Evolutionary conservation across 2,329 filamentous ascomycete genomes (phyloP), one percentile per base, ranked within the genome.

Genomic region (Phaeoacremonium minimum): DNA sequence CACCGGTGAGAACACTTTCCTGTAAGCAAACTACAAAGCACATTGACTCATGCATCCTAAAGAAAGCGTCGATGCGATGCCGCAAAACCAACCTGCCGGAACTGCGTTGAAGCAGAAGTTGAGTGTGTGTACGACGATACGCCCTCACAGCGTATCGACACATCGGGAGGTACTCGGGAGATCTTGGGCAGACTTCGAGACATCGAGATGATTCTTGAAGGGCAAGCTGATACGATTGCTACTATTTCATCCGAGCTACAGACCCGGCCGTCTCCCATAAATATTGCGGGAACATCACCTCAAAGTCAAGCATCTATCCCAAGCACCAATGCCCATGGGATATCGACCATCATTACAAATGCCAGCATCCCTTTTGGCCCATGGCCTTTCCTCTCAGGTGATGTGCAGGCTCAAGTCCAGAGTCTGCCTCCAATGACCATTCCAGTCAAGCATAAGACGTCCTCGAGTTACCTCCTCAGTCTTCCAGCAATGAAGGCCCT

Each of bases 1-100:
- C 49, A 48, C 28, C 43, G 51, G 53, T 54, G 14, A 38, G 46
- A 16, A 7, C 15, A 14, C 14, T 4, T 30, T 26, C 17, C 20
- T 13, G 6, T 14, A 6, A 28, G n/a, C n/a, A n/a, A n/a, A n/a
- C n/a, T n/a, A n/a, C n/a, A n/a, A n/a, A n/a, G n/a, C n/a, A n/a
- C n/a, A n/a, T n/a, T 32, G 37, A 28, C 22, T 26, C 30, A 28
- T 38, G 8, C 15, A 15, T 13, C 13, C 12, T 38, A 16, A 32
- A 56, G 51, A 17, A 55, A 56, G 38, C 52, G 53, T 4, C 44
- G 53, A 17, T 55, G 53, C 33, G 52, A 56, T 40, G 53, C 49
- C 5, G 40, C 28, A 5, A 49, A 47, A 20, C 50, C 53, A 12
- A 34, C 45, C 2, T 55, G 51, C 22, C 40, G 44, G 6, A 49